Base-by-base conservation (phyloP, 2,329 filamentous ascomycete species). In the Fonsecaea nubica region DNA sequence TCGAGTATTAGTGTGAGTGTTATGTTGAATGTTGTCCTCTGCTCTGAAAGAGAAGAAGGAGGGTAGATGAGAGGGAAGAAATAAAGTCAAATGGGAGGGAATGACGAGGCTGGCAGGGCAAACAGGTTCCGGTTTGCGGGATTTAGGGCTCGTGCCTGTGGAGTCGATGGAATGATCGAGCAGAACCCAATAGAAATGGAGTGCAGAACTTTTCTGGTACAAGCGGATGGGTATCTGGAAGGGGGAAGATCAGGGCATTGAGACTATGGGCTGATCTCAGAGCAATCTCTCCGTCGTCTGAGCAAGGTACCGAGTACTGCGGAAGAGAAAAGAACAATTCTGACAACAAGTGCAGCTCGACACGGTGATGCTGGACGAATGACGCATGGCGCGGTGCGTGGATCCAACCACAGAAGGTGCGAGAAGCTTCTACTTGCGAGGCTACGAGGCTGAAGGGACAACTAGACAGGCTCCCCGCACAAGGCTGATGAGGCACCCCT, bases 21-120 rank as follows among this genome's bases (percentile, higher is more conserved):
- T 33, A 68, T 66, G 72, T 58, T 72, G 68, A 70, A 73, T 66
- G 63, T 73, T 69, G 56, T 72, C 68, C 66, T 74, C 73, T 55
- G 69, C 67, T 40, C 70, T 68, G 52, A 70, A 65, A 69, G 40
- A 68, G 40, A 70, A 62, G 10, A 58, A 58, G 35, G 59, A 71
- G 64, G 13, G 57, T 64, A 62, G 65, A 69, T n/a, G 59, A 53
- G 62, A 54, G 60, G 56, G 52, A 64, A 60, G 63, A 64, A 63
- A 64, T 65, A 66, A 55, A 62, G 52, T 58, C 58, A 32, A 52
- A 52, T 48, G 53, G 15, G 18, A 48, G 25, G 42, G 36, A 62
- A 54, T 45, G 50, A 58, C 62, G 50, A 67, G 64, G 68, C 63
- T 68, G 48, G n/a, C 36, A 53, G 50, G 38, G 36, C 58, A 48